Conservation (phyloP, 805 yeast species). For the Jamesozyma spencerorum region DNA sequence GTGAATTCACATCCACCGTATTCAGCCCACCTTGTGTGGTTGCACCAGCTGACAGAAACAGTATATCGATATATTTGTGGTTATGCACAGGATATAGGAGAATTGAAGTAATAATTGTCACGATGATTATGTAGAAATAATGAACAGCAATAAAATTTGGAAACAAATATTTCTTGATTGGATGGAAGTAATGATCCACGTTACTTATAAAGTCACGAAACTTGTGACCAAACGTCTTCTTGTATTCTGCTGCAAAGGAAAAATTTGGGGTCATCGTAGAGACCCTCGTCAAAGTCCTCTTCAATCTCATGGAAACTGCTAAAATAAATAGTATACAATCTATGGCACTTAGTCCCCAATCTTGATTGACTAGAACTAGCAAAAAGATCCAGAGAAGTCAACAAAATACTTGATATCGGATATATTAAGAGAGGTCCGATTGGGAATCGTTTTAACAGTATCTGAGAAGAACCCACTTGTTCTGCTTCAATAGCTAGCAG, state of each 20-base stretch:
- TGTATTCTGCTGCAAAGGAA: conserved; percentile 12
- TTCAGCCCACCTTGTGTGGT: conserved; percentile 89
- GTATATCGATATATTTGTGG: conserved; percentile 61
- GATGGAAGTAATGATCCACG: conserved; percentile 26
- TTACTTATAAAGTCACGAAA: conserved; percentile 32
- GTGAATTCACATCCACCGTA: conserved; percentile 56
- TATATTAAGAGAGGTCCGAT: no score
- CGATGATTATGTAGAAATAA: conserved; percentile 55
- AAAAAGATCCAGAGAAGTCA: no score
- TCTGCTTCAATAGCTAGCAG: no score
- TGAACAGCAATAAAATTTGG: conserved; percentile 51
- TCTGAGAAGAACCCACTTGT: no score
- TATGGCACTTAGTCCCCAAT: no score
- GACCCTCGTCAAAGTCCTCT: conserved; percentile 19
- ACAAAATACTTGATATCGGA: no score
- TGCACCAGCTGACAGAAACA: conserved; percentile 69
- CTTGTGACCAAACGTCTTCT: conserved; percentile 34
- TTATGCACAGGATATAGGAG: conserved; percentile 68
- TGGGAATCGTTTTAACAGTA: no score
- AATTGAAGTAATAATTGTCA: conserved; percentile 61
- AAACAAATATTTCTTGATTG: conserved; percentile 32
- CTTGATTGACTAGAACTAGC: no score
- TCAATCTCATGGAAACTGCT: background rate
- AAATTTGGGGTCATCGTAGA: conserved; percentile 22
- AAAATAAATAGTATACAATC: no score